Percentiles rank a stretch among this genome's conserved stretches.
These are phyloP conservation scores for Macadamia integrifolia DNA, from an alignment of 164 flowering plant genomes.

Conservation along the genomic window DNA sequence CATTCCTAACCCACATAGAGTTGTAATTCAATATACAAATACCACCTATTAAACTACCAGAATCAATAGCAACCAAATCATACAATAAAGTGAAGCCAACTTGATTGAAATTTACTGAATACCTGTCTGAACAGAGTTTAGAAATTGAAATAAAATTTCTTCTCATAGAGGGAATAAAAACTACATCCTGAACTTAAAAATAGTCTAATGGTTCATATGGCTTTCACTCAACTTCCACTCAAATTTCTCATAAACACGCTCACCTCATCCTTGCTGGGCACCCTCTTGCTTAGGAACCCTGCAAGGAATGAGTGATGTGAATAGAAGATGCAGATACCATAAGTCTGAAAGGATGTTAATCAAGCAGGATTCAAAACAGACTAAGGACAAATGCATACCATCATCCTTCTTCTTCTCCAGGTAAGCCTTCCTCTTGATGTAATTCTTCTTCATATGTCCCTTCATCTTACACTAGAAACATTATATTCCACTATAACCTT, in stretches of 20 bases:
- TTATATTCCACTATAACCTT: too few relatives aligned
- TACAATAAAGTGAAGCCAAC: too few relatives aligned
- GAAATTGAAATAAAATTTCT: too few relatives aligned
- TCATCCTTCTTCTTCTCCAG: neutral
- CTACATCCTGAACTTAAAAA: too few relatives aligned
- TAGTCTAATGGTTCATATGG: slow-evolving; percentile 3
- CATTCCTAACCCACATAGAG: neutral
- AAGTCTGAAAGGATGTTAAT: slow-evolving; percentile 6
- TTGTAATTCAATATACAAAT: neutral
- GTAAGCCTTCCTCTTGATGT: neutral
- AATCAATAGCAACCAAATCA: too few relatives aligned
- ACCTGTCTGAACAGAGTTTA: too few relatives aligned
- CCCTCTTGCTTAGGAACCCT: neutral
- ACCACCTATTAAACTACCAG: neutral
- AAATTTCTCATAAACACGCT: neutral
- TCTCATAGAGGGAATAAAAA: too few relatives aligned
- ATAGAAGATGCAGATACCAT: slow-evolving; percentile 22
- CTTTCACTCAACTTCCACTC: neutral
- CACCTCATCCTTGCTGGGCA: slow-evolving; percentile 14
- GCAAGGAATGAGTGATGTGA: slow-evolving; percentile 16
- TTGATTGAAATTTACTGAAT: too few relatives aligned
- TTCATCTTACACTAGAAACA: neutral
- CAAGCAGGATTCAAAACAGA: slow-evolving; percentile 17
- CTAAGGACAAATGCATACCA: neutral
- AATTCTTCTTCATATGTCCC: neutral